Evolutionary conservation across 2,329 filamentous ascomycete genomes (phyloP).

Genomic region (Xylariaceae sp.): DNA sequence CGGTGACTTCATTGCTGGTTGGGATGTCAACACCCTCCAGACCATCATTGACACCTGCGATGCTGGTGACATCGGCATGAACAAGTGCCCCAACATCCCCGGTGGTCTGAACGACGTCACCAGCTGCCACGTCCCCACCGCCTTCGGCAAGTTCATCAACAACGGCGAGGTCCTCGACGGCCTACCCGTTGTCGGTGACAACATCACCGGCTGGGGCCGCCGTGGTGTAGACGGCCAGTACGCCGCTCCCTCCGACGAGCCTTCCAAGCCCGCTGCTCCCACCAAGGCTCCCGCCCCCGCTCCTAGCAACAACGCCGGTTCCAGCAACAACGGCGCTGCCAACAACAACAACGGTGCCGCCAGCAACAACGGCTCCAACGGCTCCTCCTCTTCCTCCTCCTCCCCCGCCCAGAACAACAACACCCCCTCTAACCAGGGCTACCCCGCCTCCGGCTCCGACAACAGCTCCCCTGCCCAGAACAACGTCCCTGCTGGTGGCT

Average conservation of each 20-base stretch:
- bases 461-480: neutral
- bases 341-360: neutral
- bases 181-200: constrained; percentile 52
- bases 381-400: constrained; percentile 1
- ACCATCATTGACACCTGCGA: constrained; percentile 63
- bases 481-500: constrained; percentile 21
- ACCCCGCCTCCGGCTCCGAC: no score
- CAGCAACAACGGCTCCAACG: neutral
- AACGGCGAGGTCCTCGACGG: constrained; percentile 36
- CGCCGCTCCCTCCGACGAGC: constrained; percentile 13
- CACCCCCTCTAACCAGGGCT: neutral
- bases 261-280: constrained; percentile 11
- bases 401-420: neutral
- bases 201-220: constrained; percentile 46
- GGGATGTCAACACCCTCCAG: constrained; percentile 61
- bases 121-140: constrained; percentile 47
- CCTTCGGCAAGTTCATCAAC: constrained; percentile 41
- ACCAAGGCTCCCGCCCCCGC: neutral
- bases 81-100: constrained; percentile 55
- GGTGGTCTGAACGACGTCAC: constrained; percentile 45
- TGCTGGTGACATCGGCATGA: constrained; percentile 54
- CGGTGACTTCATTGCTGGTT: constrained; percentile 68
- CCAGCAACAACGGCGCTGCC: neutral
- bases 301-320: no score
- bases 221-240: constrained; percentile 30